Evolutionary conservation across 164 flowering plant species (phyloP).

Genomic region (Magnolia sinica): DNA sequence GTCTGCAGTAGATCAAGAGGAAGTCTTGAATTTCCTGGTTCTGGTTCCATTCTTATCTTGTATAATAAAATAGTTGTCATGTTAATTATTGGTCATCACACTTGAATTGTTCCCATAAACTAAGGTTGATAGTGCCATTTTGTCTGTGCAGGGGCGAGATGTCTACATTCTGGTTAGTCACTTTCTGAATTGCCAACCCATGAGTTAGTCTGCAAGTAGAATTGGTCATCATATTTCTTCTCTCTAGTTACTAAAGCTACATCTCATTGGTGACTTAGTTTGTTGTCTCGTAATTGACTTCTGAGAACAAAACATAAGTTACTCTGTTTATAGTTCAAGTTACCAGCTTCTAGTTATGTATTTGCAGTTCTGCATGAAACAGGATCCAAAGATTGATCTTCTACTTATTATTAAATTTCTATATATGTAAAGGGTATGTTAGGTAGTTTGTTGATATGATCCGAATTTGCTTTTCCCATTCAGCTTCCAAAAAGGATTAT

Average conservation of each 20-base stretch:
- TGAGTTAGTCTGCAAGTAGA: constrained; percentile 10
- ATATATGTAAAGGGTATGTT: too few species aligned
- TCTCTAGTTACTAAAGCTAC: not conserved
- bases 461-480: too few species aligned
- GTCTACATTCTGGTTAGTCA: constrained; percentile 91
- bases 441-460: too few species aligned
- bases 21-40: not conserved
- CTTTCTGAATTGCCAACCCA: constrained; percentile 17
- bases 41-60: not conserved
- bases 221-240: not conserved
- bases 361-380: not conserved
- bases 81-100: not conserved
- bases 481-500: too few species aligned
- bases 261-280: not conserved
- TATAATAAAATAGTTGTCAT: not conserved
- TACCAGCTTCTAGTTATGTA: not conserved
- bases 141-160: constrained; percentile 83
- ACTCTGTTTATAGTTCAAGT: not conserved
- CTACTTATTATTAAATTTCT: too few species aligned
- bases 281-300: constrained; percentile 1
- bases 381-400: not conserved
- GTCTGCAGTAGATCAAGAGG: not conserved
- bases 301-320: not conserved
- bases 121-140: constrained; percentile 10
- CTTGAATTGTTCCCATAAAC: constrained; percentile 4